Base-by-base conservation (phyloP, 2,329 filamentous ascomycete genomes). In the Cercospora zeina region DNA sequence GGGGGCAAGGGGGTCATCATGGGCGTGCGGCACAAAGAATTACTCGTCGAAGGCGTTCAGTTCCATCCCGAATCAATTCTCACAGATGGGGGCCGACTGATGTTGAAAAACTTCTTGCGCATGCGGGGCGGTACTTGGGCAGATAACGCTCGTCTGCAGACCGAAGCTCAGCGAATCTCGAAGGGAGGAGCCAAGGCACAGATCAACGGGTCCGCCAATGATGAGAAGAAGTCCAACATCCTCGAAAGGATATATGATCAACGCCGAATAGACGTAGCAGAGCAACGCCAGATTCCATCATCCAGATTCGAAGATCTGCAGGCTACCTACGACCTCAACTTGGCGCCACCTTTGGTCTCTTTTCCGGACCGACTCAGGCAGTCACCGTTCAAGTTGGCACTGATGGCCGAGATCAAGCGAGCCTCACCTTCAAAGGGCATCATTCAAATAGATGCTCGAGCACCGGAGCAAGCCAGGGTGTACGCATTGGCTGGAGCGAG, bases 11-110 rank as follows among this genome's bases (percentile, higher is more conserved):
- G 90, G 31, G 87, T 97, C 63, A 99, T 99, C 70, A 97, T 97
- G 89, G 95, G 95, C 51, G 90, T 99, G 50, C 88, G 95, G 50
- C 95, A 99, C 80, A 96, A 93, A 79, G 85, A 95, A 72, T 89
- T 88, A 71, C 85, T 90, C 1, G 83, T 97, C n/a, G 95, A 99
- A 76, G 95, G 93, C 42, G 95, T 99, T 14, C 95, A 99, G 74
- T 99, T 97, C 71, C 95, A 99, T 70, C 95, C 95, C 0, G 95
- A 99, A 77, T 97, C 93, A 75, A 99, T 99, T 62, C 80, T 99
- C 56, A 97, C 93, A 0, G 91, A 89, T 50, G 87, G 95, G 62
- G 95, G 96, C 3, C 87, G 93, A 36, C 79, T 84, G 36, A 97
- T 99, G 90, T 85, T 99, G 74, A 88, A 87, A 73, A 99, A 97